A percentile compares a stretch with the other conserved stretches of the same genome.
These are phyloP conservation scores for Clarireedia monteithiana DNA, from an alignment of 2,329 filamentous ascomycete genomes.

Conservation along the genomic window DNA sequence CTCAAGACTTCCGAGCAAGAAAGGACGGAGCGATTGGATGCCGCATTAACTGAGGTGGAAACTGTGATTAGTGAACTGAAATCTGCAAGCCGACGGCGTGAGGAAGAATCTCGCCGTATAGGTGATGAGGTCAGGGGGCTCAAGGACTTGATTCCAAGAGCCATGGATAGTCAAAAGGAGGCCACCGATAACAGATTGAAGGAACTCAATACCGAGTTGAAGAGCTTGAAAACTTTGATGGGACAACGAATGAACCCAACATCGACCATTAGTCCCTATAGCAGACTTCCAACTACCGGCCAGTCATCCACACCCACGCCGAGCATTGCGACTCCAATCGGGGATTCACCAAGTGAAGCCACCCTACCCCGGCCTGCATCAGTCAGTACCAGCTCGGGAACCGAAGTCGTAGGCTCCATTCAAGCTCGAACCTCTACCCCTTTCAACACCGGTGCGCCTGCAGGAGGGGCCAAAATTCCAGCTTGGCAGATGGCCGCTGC, in stretches of 20 bases:
- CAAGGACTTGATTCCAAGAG: slow-evolving; percentile 80
- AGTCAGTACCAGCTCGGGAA: slow-evolving; percentile 27
- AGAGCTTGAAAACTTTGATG: slow-evolving; percentile 86
- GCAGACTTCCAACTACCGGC: slow-evolving; percentile 18
- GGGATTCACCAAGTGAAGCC: slow-evolving; percentile 16
- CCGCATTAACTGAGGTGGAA: slow-evolving; percentile 76
- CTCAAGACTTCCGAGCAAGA: slow-evolving; percentile 82
- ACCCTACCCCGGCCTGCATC: slow-evolving; percentile 25
- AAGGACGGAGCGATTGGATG: slow-evolving; percentile 75
- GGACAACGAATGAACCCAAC: slow-evolving; percentile 48
- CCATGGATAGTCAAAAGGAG: slow-evolving; percentile 81
- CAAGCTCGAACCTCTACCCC: slow-evolving; percentile 36
- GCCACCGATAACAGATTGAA: slow-evolving; percentile 71
- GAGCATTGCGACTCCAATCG: slow-evolving; percentile 11
- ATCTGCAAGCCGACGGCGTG: slow-evolving; percentile 68
- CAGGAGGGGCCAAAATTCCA: slow-evolving; percentile 61
- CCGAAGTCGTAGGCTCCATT: slow-evolving; percentile 28
- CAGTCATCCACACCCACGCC: slow-evolving; percentile 3
- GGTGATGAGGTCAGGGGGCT: slow-evolving; percentile 79
- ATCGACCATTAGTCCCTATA: slow-evolving; percentile 22
- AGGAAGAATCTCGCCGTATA: slow-evolving; percentile 80
- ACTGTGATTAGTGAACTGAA: slow-evolving; percentile 75
- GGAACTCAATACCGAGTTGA: slow-evolving; percentile 80
- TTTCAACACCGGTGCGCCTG: slow-evolving; percentile 41
- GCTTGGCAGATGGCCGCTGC: slow-evolving; percentile 72